Evolutionary conservation across 2,329 filamentous ascomycete species (phyloP), one percentile per base, ranked within the genome.

Genomic region (Orbilia ellipsospora): DNA sequence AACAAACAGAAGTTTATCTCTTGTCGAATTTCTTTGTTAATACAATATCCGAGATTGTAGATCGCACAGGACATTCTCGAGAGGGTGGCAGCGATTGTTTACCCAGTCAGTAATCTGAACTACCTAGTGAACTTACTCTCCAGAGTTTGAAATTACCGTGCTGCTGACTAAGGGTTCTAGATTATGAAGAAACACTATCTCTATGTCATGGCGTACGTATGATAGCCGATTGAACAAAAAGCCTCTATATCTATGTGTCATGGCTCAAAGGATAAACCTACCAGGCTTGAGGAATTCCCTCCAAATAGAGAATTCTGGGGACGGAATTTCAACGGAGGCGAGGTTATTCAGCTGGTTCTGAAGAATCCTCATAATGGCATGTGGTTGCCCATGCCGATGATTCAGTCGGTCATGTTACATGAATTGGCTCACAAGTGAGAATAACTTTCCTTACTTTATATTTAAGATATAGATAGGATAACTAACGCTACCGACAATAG

Each of bases 261-360:
- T 86, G 78, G 85, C 85, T 84, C 23, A 84, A 84, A 73, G 2
- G 79, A 81, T 64, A 79, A 85, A 78, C 81, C 16, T 48, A 69
- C 81, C 82, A 15, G 79, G 8, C 85, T 96, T 0, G 93, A 96
- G 81, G 93, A 96, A 81, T 93, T 92, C 80, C 89, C 90, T 66
- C 89, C 90, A 1, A 96, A 96, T 79, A 84, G 84, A 50, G 92
- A 96, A 82, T 96, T 96, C 80, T 89, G 92, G 48, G 93, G 44
- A 52, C 57, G 70, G 13, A 72, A 70, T 28, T 74, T 96, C 85
- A 96, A 96, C 79, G 91, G 90, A 6, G 93, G 93, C 40, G 93
- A 96, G 81, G 90, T 94, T 42, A 88, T 96, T 60, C 92, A 96
- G 82, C 86, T 96, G 0, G 93, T 96, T 0, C 86, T 96, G 26